These are phyloP conservation scores for Lactuca sativa DNA, from an alignment of 129 eudicot species.

Conservation along the genomic window DNA sequence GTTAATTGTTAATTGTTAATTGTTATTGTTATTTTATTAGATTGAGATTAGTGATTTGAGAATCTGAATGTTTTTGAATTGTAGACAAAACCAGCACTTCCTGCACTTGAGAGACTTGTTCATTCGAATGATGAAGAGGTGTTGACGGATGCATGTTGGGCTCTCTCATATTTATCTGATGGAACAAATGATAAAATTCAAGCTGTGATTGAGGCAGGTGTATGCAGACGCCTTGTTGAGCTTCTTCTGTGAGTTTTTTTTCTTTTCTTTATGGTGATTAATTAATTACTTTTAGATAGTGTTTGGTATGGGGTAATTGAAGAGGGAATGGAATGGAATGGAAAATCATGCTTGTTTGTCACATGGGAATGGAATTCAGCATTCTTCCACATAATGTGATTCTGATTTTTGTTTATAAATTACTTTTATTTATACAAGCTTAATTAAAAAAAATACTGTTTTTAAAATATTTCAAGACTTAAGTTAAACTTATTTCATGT, in stretches of 20 bases:
- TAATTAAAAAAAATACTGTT: no score
- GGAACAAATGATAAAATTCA: constrained; percentile 93
- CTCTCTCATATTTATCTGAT: constrained; percentile 87
- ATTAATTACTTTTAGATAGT: not conserved
- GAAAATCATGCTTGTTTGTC: no score
- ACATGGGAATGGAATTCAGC: no score
- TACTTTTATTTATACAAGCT: no score
- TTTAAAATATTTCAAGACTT: no score
- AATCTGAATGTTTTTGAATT: constrained; percentile 21
- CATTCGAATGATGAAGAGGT: constrained; percentile 89
- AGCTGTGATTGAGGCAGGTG: constrained; percentile 89
- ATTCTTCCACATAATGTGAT: no score
- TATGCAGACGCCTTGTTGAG: constrained; percentile 82
- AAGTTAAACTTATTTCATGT: no score
- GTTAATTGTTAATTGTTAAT: not conserved
- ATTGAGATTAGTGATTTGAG: not conserved
- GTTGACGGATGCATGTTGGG: constrained; percentile 94
- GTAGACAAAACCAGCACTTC: constrained; percentile 83
- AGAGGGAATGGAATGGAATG: no score
- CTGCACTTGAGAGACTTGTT: constrained; percentile 75
- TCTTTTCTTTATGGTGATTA: not conserved
- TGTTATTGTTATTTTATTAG: not conserved
- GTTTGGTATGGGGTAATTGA: not conserved
- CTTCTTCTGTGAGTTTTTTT: constrained; percentile 70
- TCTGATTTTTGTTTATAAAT: no score